These are phyloP conservation scores for Taiozyma onychis DNA, from an alignment of 1,139 yeast species.

Conservation along the genomic window DNA sequence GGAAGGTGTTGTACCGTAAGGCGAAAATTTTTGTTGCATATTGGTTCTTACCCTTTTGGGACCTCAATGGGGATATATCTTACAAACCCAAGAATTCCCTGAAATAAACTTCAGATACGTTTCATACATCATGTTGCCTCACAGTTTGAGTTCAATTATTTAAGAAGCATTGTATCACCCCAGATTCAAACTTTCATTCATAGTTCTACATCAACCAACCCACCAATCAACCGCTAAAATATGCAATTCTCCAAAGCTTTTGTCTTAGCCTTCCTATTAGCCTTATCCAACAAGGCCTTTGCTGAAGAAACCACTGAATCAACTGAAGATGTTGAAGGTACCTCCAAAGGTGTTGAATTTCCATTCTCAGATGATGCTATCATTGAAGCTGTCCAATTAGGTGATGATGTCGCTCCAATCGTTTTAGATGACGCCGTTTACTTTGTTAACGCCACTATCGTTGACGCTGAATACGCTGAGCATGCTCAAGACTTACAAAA, in stretches of 20 bases:
- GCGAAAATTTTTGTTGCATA: constrained; percentile 8
- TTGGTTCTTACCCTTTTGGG: constrained; percentile 14
- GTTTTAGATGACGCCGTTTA: constrained; percentile 20
- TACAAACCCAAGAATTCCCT: background rate
- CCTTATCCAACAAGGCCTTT: constrained; percentile 12
- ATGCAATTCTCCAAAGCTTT: constrained; percentile 20
- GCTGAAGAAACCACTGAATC: constrained; percentile 10
- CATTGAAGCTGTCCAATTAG: constrained; percentile 21
- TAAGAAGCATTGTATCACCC: background rate
- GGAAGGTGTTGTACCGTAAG: constrained; percentile 1
- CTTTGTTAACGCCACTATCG: constrained; percentile 23
- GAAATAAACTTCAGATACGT: background rate
- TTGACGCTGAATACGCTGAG: constrained; percentile 12
- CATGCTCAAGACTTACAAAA: constrained; percentile 1
- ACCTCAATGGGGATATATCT: constrained; percentile 10
- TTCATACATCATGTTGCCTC: background rate
- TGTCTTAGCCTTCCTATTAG: constrained; percentile 13
- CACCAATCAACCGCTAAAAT: background rate
- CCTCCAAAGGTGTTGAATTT: constrained; percentile 18
- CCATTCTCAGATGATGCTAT: constrained; percentile 24
- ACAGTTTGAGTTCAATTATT: background rate
- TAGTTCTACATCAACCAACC: background rate
- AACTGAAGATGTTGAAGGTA: constrained; percentile 11
- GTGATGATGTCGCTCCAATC: constrained; percentile 20
- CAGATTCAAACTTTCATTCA: background rate